phyloP scores from a whole-genome alignment of 768 basidiomycete genomes.

The Sistotremastrum niveocremeum region DNA sequence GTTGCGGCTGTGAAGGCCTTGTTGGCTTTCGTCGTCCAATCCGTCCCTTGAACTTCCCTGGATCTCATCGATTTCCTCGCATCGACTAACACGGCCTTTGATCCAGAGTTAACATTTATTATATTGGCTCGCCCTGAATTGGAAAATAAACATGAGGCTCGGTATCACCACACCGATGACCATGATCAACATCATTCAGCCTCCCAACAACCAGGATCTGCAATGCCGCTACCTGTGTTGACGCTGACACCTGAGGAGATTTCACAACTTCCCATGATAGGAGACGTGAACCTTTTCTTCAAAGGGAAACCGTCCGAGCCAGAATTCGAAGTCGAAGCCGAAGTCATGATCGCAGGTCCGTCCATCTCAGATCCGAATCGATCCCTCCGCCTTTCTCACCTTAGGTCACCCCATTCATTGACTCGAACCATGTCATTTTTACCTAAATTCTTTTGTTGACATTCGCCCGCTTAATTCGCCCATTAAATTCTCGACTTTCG shows the following conservation, averaged over 20 bases:
- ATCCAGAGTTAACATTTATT: slow-evolving; percentile 76
- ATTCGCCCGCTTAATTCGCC: not conserved
- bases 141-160: too few relatives aligned
- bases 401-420: not conserved
- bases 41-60: not conserved
- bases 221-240: slow-evolving; percentile 1
- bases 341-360: slow-evolving; percentile 87
- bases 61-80: too few relatives aligned
- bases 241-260: slow-evolving; percentile 8
- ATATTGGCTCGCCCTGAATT: slow-evolving; percentile 37
- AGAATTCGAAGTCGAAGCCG: slow-evolving; percentile 63
- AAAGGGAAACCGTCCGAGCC: slow-evolving; percentile 29
- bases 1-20: not conserved
- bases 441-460: not conserved
- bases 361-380: not conserved
- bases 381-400: not conserved
- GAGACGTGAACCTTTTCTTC: slow-evolving; percentile 87
- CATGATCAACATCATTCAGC: not conserved
- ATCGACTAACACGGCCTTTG: not conserved
- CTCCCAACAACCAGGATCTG: slow-evolving; percentile 2
- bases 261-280: slow-evolving; percentile 53
- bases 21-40: not conserved
- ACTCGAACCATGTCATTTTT: not conserved
- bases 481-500: not conserved
- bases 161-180: not conserved